Percentiles rank a stretch among this genome's conserved stretches.
Conservation (phyloP, 2,329 filamentous ascomycete genomes). For the Bipolaris zeicola region DNA sequence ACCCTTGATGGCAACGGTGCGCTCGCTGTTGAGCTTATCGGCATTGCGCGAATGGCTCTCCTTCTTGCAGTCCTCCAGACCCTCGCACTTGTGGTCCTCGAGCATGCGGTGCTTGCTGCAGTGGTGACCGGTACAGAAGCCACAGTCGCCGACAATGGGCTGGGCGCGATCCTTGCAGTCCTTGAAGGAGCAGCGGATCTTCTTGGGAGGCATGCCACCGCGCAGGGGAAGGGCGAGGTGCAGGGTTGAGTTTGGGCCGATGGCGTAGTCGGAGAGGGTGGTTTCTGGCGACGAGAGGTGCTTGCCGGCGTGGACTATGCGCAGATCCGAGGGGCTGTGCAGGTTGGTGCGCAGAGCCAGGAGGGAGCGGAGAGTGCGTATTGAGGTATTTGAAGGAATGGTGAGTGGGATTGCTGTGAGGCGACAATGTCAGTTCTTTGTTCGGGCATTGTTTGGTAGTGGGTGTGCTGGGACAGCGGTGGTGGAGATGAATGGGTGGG, state of each 20-base stretch:
- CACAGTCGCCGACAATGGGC: conserved; percentile 94
- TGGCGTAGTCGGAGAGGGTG: conserved; percentile 55
- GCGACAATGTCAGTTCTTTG: conserved; percentile 21
- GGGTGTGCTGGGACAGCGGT: neutral
- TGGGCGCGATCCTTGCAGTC: conserved; percentile 87
- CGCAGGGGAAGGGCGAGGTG: conserved; percentile 64
- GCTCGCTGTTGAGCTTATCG: conserved; percentile 87
- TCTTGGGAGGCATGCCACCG: conserved; percentile 67
- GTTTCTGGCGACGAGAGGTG: conserved; percentile 55
- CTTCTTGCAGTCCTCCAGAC: conserved; percentile 96
- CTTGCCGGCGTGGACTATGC: conserved; percentile 64
- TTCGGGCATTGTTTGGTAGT: neutral
- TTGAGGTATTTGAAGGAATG: conserved; percentile 59
- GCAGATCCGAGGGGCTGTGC: conserved; percentile 54
- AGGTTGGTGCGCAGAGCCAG: conserved; percentile 63
- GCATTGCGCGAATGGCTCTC: conserved; percentile 94
- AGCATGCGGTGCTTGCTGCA: conserved; percentile 93
- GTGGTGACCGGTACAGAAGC: conserved; percentile 91
- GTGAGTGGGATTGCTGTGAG: conserved; percentile 61
- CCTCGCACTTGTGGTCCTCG: conserved; percentile 91
- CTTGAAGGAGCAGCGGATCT: conserved; percentile 85
- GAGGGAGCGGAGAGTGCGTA: conserved; percentile 61
- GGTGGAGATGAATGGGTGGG: too few relatives aligned
- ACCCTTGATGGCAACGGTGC: conserved; percentile 92
- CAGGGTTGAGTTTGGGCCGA: conserved; percentile 58